Conservation (phyloP, 1,139 yeast species). For the Neolecta irregularis region DNA sequence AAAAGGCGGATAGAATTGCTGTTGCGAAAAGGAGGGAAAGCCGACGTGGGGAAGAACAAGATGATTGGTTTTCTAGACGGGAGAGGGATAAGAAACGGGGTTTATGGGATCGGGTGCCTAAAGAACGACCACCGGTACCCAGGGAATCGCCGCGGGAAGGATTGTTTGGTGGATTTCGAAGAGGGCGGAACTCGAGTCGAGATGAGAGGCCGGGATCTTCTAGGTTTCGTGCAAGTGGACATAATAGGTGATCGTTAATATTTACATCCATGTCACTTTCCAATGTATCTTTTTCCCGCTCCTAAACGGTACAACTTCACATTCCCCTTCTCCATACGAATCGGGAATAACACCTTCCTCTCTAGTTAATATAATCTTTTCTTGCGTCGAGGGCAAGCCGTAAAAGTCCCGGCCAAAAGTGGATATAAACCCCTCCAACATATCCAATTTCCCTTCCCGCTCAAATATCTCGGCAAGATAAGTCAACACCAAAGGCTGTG, state of each 20-base stretch:
- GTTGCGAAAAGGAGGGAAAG: constrained; percentile 1
- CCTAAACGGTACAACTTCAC: constrained; percentile 72
- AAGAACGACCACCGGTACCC: constrained; percentile 1
- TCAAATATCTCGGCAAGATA: constrained; percentile 84
- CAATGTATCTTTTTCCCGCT: constrained; percentile 67
- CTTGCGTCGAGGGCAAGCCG: constrained; percentile 30
- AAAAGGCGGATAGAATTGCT: neutral
- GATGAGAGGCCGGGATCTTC: neutral
- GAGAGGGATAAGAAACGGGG: neutral
- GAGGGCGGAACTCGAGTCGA: neutral
- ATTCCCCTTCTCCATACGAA: constrained; percentile 30
- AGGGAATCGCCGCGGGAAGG: constrained; percentile 5
- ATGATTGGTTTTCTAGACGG: constrained; percentile 11
- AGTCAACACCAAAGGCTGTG: constrained; percentile 69
- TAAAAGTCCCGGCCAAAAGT: constrained; percentile 62
- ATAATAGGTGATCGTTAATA: neutral
- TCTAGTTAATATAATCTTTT: constrained; percentile 38
- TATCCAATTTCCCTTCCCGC: constrained; percentile 42
- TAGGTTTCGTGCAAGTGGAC: neutral
- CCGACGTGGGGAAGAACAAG: constrained; percentile 4
- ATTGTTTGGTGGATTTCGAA: neutral
- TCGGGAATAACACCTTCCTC: constrained; percentile 45
- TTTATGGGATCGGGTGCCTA: constrained; percentile 3
- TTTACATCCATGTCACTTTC: constrained; percentile 53
- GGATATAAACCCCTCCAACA: constrained; percentile 57